Conservation (phyloP, 225 moss, liverwort and hornwort species). For the Sphagnum contortum region DNA sequence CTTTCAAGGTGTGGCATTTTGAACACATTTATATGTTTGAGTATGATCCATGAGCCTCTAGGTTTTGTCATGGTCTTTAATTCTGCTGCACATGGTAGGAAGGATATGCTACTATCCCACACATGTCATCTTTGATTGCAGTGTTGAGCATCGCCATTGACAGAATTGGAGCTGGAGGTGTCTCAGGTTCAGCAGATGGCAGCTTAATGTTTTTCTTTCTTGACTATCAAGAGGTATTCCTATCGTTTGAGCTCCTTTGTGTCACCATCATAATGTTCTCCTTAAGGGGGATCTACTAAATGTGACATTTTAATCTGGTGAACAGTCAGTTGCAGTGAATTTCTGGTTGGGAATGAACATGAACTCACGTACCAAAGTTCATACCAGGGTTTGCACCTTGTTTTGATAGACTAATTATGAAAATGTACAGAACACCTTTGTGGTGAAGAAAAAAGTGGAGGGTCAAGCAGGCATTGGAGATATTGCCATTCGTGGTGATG, state of each 20-base stretch:
- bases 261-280: neutral
- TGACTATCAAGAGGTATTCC: constrained; percentile 33
- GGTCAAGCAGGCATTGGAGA: constrained; percentile 76
- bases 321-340: too few relatives aligned
- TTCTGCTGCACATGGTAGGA: neutral
- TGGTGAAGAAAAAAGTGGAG: constrained; percentile 50
- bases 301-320: too few relatives aligned
- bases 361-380: too few relatives aligned
- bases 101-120: neutral
- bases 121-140: constrained; percentile 16
- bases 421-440: constrained; percentile 36
- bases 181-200: constrained; percentile 83
- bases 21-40: neutral
- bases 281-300: too few relatives aligned
- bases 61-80: too few relatives aligned
- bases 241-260: neutral
- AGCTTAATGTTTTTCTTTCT: constrained; percentile 70
- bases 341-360: too few relatives aligned
- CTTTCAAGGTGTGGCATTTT: too few relatives aligned
- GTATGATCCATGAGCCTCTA: neutral
- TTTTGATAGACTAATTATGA: too few relatives aligned
- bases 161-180: constrained; percentile 39
- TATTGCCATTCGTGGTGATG: constrained; percentile 62
- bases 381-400: too few relatives aligned
- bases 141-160: constrained; percentile 68